Conservation (phyloP, 1,139 yeast species). For the Zhuliangozyma blackwelliae region DNA sequence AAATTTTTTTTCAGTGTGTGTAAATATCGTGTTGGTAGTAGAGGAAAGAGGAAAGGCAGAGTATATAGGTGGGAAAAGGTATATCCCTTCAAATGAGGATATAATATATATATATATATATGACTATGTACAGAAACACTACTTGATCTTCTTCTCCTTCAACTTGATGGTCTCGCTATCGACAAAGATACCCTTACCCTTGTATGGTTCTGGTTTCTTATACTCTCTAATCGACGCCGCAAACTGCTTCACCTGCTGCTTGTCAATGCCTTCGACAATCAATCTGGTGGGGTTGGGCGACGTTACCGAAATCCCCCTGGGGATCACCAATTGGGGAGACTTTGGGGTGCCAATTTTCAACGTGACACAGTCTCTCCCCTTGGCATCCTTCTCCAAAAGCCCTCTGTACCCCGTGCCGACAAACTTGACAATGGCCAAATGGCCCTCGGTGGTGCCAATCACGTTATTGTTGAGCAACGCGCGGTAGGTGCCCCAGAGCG, state of each 20-base stretch:
- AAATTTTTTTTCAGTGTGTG: too few species aligned
- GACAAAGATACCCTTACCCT: conserved; percentile 95
- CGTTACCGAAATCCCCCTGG: conserved; percentile 67
- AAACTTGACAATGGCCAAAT: conserved; percentile 77
- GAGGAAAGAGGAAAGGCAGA: too few species aligned
- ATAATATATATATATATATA: background rate
- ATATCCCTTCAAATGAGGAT: too few species aligned
- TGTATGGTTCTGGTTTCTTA: conserved; percentile 97
- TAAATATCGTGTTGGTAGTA: too few species aligned
- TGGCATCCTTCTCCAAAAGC: conserved; percentile 48
- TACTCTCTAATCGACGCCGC: conserved; percentile 85
- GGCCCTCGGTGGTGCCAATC: conserved; percentile 90
- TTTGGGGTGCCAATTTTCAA: conserved; percentile 71
- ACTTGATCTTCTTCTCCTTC: conserved; percentile 91
- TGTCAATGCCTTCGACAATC: conserved; percentile 80
- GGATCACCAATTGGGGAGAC: conserved; percentile 75
- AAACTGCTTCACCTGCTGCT: conserved; percentile 80
- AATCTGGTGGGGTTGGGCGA: conserved; percentile 89
- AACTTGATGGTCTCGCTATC: conserved; percentile 86
- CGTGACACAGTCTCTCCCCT: conserved; percentile 58
- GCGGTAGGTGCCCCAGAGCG: conserved; percentile 96
- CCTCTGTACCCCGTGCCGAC: conserved; percentile 99
- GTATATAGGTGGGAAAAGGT: too few species aligned
- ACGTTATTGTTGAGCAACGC: conserved; percentile 73
- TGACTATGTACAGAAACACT: conserved; percentile 9